phyloP scores from a whole-genome alignment of 2,329 filamentous ascomycete genomes.

The Ophiostoma triangulosporum region DNA sequence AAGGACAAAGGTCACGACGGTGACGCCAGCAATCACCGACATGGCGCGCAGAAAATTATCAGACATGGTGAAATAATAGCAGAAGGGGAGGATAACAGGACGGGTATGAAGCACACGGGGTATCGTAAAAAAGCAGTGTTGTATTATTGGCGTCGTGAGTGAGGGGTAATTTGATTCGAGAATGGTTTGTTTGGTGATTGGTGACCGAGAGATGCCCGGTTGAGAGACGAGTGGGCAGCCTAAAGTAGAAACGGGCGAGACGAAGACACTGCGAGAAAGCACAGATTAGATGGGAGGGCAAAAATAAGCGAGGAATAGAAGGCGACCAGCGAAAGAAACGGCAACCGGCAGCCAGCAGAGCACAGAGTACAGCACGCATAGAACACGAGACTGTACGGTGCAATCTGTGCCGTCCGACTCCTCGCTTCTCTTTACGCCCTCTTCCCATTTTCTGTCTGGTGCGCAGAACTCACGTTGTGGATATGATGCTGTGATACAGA shows the following conservation, averaged over 20 bases:
- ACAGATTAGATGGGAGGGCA: neutral
- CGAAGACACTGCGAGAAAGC: too few species aligned
- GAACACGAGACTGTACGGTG: neutral
- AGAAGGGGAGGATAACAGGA: neutral
- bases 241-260: too few species aligned
- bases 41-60: slow-evolving; percentile 5
- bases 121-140: neutral
- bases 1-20: slow-evolving; percentile 5
- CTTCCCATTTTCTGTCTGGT: neutral
- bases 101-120: neutral
- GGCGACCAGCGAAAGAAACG: neutral
- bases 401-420: neutral
- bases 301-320: neutral
- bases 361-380: neutral
- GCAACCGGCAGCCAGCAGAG: neutral
- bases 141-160: neutral
- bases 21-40: slow-evolving; percentile 5
- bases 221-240: neutral
- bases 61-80: neutral
- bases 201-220: neutral
- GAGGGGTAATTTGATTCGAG: neutral
- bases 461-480: neutral
- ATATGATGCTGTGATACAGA: neutral
- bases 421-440: neutral
- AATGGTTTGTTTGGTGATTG: neutral